These are phyloP conservation scores for Colletotrichum lindemuthianum DNA, from an alignment of 2,329 filamentous ascomycete species.

Conservation along the genomic window DNA sequence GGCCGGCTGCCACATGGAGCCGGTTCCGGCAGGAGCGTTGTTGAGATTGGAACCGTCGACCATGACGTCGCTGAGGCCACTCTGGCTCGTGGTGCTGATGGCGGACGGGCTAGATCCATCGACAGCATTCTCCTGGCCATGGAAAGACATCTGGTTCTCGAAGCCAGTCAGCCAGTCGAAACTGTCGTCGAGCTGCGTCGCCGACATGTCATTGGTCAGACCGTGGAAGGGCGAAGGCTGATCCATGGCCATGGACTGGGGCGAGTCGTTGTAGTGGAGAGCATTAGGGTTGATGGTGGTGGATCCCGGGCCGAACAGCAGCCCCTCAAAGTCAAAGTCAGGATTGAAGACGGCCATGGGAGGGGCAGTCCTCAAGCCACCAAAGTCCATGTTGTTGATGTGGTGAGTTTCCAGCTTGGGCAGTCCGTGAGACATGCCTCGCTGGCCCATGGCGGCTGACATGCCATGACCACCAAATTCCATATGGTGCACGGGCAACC, in stretches of 20 bases:
- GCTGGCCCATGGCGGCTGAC: constrained; percentile 73
- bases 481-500: constrained; percentile 67
- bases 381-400: constrained; percentile 70
- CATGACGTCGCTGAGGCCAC: constrained; percentile 91
- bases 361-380: constrained; percentile 82
- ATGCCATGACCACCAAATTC: constrained; percentile 72
- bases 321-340: constrained; percentile 75
- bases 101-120: constrained; percentile 96
- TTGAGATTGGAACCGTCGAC: constrained; percentile 78
- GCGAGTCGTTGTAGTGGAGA: constrained; percentile 85
- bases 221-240: constrained; percentile 68
- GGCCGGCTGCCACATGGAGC: constrained; percentile 75
- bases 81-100: constrained; percentile 94
- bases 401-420: constrained; percentile 85
- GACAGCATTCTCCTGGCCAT: constrained; percentile 79
- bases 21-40: constrained; percentile 61
- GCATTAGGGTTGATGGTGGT: constrained; percentile 78
- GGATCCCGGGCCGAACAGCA: constrained; percentile 74
- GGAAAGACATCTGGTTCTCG: constrained; percentile 79
- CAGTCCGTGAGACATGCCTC: constrained; percentile 74
- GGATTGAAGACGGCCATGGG: constrained; percentile 69
- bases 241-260: constrained; percentile 72
- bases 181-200: constrained; percentile 74
- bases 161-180: constrained; percentile 88
- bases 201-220: constrained; percentile 65